Evolutionary conservation across 768 basidiomycete species (phyloP), one percentile per base, ranked within the genome.

Genomic region (Rhizopogon vesiculosus): DNA sequence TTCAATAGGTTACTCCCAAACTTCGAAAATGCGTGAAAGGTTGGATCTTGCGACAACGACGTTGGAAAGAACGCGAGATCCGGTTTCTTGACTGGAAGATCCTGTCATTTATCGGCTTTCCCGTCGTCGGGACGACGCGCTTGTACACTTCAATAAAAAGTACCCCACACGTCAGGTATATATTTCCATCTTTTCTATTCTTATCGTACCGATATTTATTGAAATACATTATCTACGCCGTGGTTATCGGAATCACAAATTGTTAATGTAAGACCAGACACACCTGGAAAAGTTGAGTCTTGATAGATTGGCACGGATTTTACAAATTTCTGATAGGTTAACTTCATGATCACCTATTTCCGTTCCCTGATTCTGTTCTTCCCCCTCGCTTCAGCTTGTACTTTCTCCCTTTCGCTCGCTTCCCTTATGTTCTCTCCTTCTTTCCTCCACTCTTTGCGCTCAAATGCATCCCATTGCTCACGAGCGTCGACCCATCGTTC

Each of bases 401-500:
- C 59, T 19, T 19, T 52, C 41, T 64, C 62, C 29, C 57, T 64
- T 18, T 62, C 62, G 9, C 61, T 49, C 10, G 51, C 60, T 40
- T 64, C 69, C 50, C 69, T 60, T 56, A 66, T 40, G 6, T 57
- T 41, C 65, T 89, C 84, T 0, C 86, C 91, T 65, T 93, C 89
- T 55, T 76, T 79, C 60, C 84, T 74, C 93, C 92, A 95, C 62
- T 87, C 79, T 62, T 68, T 77, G 64, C 74, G 85, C 72, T 98
- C 92, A 63, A 76, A 87, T 43, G 85, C 87, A 68, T 97, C 94
- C 72, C 85, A 97, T 44, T 80, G 81, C 28, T 91, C 89, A 58
- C 78, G 80, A 6, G 84, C 82, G 62, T 97, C 93, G n/a, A 96
- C 70, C 94, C 95, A 98, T 42, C 94, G 76, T 67, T 98, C 95